Evolutionary conservation across 306 rosid genomes (phyloP).

Genomic region (Cucumis cinereus): DNA sequence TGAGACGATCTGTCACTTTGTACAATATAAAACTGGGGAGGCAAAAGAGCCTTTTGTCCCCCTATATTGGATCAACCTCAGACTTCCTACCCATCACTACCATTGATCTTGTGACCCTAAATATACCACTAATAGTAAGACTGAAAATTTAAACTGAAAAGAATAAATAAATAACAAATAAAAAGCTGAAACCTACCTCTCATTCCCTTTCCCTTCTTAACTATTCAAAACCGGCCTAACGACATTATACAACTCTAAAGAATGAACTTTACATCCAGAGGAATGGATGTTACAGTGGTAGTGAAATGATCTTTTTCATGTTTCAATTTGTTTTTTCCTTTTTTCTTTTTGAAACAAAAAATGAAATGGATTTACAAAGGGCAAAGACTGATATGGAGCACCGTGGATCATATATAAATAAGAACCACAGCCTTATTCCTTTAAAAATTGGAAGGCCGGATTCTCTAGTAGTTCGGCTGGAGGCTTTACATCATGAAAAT

Average conservation of each 20-base stretch:
- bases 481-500: slow-evolving; percentile 34
- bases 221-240: slow-evolving; percentile 5
- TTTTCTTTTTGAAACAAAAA: not conserved
- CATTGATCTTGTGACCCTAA: not conserved
- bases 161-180: not conserved
- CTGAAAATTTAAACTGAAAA: not conserved
- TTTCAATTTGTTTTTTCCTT: too few relatives aligned
- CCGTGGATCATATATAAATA: not conserved
- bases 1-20: slow-evolving; percentile 4
- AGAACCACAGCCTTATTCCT: slow-evolving; percentile 42
- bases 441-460: slow-evolving; percentile 72
- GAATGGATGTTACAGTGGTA: slow-evolving; percentile 21
- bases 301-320: not conserved
- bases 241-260: slow-evolving; percentile 29
- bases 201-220: slow-evolving; percentile 1
- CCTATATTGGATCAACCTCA: not conserved
- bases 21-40: slow-evolving; percentile 2
- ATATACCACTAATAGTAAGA: not conserved
- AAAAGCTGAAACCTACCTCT: slow-evolving; percentile 3
- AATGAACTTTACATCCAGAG: slow-evolving; percentile 23
- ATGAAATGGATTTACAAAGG: not conserved
- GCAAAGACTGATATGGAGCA: slow-evolving; percentile 1
- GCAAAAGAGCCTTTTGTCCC: not conserved
- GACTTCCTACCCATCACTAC: not conserved
- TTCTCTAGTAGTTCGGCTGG: slow-evolving; percentile 57